A percentile compares a stretch with the other conserved stretches of the same genome.
Evolutionary conservation across 2,329 filamentous ascomycete species (phyloP).

Genomic region (Phialemoniopsis sp.): DNA sequence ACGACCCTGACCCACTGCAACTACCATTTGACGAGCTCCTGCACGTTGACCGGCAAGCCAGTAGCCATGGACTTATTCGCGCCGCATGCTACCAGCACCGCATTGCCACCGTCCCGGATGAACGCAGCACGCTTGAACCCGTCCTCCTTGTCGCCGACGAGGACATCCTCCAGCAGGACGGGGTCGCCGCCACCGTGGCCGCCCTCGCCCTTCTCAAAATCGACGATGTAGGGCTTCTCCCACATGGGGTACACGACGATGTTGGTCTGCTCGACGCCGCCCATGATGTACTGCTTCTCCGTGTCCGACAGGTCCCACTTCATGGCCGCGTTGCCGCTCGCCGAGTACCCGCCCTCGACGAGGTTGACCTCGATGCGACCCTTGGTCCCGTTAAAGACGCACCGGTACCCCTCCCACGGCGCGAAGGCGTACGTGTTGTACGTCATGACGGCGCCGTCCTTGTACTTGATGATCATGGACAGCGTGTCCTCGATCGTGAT

Average conservation of each 20-base stretch:
- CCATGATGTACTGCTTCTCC: slow-evolving; percentile 44
- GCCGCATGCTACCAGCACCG: too few species aligned
- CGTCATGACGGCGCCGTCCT: slow-evolving; percentile 51
- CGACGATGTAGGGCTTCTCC: slow-evolving; percentile 50
- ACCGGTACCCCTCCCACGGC: slow-evolving; percentile 58
- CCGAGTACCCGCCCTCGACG: slow-evolving; percentile 58
- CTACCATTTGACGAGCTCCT: too few species aligned
- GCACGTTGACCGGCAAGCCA: too few species aligned
- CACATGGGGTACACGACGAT: slow-evolving; percentile 50
- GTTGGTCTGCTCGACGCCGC: slow-evolving; percentile 42
- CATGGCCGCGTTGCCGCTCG: slow-evolving; percentile 42
- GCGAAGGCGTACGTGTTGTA: slow-evolving; percentile 58
- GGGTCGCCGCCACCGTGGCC: slow-evolving; percentile 59
- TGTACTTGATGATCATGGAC: slow-evolving; percentile 54
- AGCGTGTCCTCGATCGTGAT: slow-evolving; percentile 64
- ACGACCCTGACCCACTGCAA: too few species aligned
- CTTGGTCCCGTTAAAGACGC: slow-evolving; percentile 53
- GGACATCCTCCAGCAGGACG: slow-evolving; percentile 52
- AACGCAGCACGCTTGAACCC: slow-evolving; percentile 46
- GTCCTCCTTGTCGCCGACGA: slow-evolving; percentile 47
- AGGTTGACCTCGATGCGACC: slow-evolving; percentile 58
- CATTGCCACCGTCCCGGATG: too few species aligned
- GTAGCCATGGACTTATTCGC: too few species aligned
- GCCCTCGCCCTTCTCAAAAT: slow-evolving; percentile 45
- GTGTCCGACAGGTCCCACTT: too few species aligned